Conservation (phyloP, 495 filamentous ascomycete genomes). For the Hypoxylon cercidicola region DNA sequence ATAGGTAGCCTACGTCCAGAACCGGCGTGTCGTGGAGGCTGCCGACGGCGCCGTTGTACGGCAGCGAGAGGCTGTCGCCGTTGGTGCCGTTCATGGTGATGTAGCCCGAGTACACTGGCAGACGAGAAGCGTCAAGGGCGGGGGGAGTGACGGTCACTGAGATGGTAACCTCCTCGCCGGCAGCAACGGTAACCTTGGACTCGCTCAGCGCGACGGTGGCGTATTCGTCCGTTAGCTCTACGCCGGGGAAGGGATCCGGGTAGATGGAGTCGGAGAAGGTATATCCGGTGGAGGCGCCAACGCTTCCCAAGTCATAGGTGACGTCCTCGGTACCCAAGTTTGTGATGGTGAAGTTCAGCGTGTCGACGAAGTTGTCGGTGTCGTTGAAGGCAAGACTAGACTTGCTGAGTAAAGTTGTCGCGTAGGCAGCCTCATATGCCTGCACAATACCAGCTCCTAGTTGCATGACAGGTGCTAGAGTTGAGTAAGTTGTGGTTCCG, state of each 20-base stretch:
- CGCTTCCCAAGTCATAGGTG: constrained; percentile 58
- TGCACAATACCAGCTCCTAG: constrained; percentile 68
- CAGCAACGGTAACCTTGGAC: constrained; percentile 47
- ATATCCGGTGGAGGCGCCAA: constrained; percentile 57
- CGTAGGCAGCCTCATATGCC: constrained; percentile 65
- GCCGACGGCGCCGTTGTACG: constrained; percentile 62
- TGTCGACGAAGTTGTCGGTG: constrained; percentile 60
- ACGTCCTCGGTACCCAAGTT: constrained; percentile 60
- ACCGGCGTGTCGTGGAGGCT: constrained; percentile 53
- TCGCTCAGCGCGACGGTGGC: constrained; percentile 49
- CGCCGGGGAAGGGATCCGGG: constrained; percentile 52
- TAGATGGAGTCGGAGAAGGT: constrained; percentile 50
- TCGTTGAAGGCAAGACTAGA: constrained; percentile 69
- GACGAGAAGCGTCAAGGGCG: constrained; percentile 50
- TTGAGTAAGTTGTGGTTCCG: constrained; percentile 49
- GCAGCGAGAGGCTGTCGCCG: constrained; percentile 58
- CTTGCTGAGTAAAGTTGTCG: constrained; percentile 61
- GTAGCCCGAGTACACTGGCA: constrained; percentile 65
- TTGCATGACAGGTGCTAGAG: constrained; percentile 65
- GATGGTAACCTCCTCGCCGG: constrained; percentile 52
- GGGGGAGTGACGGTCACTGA: constrained; percentile 57
- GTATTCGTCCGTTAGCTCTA: constrained; percentile 48
- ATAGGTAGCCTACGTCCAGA: constrained; percentile 50
- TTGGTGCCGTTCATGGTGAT: constrained; percentile 61
- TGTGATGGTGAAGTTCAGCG: constrained; percentile 60